Conservation (phyloP, 2,329 filamentous ascomycete species). For the Colletotrichum paranaense region DNA sequence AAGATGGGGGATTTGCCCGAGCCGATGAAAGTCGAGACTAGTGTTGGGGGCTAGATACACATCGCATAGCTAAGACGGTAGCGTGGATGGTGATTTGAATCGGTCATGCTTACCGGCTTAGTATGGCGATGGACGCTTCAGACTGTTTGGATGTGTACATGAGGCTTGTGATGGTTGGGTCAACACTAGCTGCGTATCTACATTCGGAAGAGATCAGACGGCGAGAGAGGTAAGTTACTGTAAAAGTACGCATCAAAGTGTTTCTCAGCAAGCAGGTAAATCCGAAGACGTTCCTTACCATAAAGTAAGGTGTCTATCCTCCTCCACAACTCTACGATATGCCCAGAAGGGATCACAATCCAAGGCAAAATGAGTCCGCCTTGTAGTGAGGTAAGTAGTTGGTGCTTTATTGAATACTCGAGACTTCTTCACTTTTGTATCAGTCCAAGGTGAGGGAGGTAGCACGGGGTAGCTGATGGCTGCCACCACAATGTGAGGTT, state of each 20-base stretch:
- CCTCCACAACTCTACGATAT: background rate
- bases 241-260: background rate
- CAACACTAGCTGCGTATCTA: background rate
- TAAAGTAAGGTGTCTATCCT: no score
- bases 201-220: background rate
- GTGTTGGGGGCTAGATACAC: background rate
- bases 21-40: background rate
- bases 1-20: constrained; percentile 5
- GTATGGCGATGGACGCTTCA: background rate
- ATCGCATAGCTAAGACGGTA: background rate
- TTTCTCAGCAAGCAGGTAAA: background rate
- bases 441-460: background rate
- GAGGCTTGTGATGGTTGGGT: background rate
- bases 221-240: background rate
- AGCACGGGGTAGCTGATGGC: background rate
- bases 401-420: background rate
- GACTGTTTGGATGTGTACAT: background rate
- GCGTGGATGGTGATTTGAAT: background rate
- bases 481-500: background rate
- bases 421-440: no score
- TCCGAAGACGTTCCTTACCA: no score
- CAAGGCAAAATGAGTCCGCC: no score
- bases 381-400: background rate
- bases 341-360: no score
- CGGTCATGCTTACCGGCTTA: background rate